Evolutionary conservation across 768 basidiomycete genomes (phyloP), one percentile per base, ranked within the genome.

Genomic region (Mycena venus): DNA sequence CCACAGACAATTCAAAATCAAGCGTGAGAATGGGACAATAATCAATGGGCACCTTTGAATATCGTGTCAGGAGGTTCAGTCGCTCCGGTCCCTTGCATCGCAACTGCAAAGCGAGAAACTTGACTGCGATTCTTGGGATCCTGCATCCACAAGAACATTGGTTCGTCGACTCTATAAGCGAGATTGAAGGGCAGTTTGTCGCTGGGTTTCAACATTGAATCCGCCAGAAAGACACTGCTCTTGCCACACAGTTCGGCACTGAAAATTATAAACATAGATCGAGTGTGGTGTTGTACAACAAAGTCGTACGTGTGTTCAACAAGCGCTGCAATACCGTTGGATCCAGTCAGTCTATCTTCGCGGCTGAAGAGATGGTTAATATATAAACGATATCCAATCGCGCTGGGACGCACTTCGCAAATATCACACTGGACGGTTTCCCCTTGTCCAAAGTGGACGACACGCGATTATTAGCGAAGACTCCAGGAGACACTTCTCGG

Each of bases 401-500:
- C 11, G 4, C 21, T 14, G 62, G 6, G 32, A 21, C 69, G 60
- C 42, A 81, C 81, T 71, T 77, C 51, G 58, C 56, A 27, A 62
- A 72, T n/a, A 81, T 68, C 11, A 73, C 78, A 25, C 63, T 70
- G 55, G 70, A 72, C 11, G 68, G 56, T 65, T 75, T 80, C 6
- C 74, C 80, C 10, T 80, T 82, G 56, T 83, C 83, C 10, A 83
- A 63, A 1, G 77, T n/a, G 0, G 81, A 79, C 1, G 84, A 83
- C 6, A 80, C 65, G 4, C 82, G 77, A 68, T 85, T 86, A 66
- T 82, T 80, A 0, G 78, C 77, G 59, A 82, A 86, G 14, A 81
- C 79, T 47, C 81, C 68, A 0, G 82, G 82, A 1, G 68, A 68
- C 29, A 81, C 78, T 67, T 86, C 85, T 15, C 58, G 51, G 76